Evolutionary conservation across 306 rosid genomes (phyloP).

Genomic region (Sechiopsis laciniata): DNA sequence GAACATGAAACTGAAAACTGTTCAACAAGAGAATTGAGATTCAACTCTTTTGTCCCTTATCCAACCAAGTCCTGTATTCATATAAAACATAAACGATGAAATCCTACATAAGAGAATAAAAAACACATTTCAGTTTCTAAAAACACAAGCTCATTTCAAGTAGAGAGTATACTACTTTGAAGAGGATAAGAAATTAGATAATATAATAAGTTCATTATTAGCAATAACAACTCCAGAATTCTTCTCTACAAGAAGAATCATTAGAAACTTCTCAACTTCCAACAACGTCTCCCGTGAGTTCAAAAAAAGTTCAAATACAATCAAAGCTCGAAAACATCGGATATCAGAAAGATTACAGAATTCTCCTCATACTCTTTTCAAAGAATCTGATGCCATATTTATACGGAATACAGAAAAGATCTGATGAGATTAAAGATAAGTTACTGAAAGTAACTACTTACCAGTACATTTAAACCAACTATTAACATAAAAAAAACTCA

Average conservation of each 20-base stretch:
- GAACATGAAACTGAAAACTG: background rate
- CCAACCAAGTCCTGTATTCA: slow-evolving; percentile 58
- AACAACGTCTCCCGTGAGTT: background rate
- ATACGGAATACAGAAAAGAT: too few species aligned
- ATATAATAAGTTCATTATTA: background rate
- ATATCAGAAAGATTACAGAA: background rate
- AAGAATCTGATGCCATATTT: too few species aligned
- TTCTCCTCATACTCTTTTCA: too few species aligned
- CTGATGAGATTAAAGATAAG: too few species aligned
- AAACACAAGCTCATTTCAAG: background rate
- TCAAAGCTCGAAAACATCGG: background rate
- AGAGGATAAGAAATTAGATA: background rate
- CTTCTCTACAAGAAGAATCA: background rate
- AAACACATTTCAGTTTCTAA: background rate
- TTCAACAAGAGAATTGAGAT: slow-evolving; percentile 26
- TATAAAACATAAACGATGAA: slow-evolving; percentile 3
- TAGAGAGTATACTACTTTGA: background rate
- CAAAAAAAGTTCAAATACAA: background rate
- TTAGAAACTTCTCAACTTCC: background rate
- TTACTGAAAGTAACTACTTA: too few species aligned
- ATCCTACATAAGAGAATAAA: background rate
- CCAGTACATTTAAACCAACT: too few species aligned
- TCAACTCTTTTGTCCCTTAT: slow-evolving; percentile 49
- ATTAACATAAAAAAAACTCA: background rate
- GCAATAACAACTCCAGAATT: background rate